Conservation (phyloP, 805 yeast genomes). For the Candida tallmaniae region DNA sequence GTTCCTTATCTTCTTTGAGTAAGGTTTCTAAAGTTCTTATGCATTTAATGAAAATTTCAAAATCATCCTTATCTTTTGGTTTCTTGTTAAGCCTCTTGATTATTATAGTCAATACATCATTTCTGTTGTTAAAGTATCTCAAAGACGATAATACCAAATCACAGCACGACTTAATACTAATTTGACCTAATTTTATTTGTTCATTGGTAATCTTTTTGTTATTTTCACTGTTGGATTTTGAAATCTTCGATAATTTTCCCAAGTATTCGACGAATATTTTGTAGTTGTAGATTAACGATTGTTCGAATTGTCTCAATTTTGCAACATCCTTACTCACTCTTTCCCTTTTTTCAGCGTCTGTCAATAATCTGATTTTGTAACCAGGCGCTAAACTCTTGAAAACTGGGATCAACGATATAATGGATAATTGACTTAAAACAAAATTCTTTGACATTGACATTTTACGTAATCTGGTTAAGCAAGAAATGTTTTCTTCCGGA, state of each 20-base stretch:
- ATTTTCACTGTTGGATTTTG: conserved; percentile 34
- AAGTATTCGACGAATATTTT: conserved; percentile 60
- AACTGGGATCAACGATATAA: conserved; percentile 77
- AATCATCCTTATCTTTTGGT: conserved; percentile 46
- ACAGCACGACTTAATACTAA: conserved; percentile 75
- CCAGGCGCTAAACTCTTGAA: conserved; percentile 86
- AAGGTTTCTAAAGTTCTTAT: conserved; percentile 63
- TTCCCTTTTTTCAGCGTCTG: conserved; percentile 77
- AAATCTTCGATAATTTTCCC: conserved; percentile 36
- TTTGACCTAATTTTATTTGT: conserved; percentile 44
- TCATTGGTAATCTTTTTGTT: conserved; percentile 25
- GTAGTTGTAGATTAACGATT: conserved; percentile 66
- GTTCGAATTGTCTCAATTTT: conserved; percentile 74
- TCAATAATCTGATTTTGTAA: conserved; percentile 76
- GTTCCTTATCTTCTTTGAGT: conserved; percentile 69
- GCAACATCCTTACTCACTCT: conserved; percentile 82
- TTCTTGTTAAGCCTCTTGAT: conserved; percentile 63
- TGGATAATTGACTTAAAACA: conserved; percentile 64
- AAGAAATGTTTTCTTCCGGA: conserved; percentile 77
- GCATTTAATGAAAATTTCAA: conserved; percentile 52
- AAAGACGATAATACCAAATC: conserved; percentile 60
- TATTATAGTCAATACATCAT: conserved; percentile 65
- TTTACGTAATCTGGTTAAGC: conserved; percentile 60
- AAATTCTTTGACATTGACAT: conserved; percentile 67
- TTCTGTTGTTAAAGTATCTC: conserved; percentile 75